A percentile compares a stretch with the other conserved stretches of the same genome.
Evolutionary conservation across 306 rosid species (phyloP).

Genomic region (Astragalus membranaceus): DNA sequence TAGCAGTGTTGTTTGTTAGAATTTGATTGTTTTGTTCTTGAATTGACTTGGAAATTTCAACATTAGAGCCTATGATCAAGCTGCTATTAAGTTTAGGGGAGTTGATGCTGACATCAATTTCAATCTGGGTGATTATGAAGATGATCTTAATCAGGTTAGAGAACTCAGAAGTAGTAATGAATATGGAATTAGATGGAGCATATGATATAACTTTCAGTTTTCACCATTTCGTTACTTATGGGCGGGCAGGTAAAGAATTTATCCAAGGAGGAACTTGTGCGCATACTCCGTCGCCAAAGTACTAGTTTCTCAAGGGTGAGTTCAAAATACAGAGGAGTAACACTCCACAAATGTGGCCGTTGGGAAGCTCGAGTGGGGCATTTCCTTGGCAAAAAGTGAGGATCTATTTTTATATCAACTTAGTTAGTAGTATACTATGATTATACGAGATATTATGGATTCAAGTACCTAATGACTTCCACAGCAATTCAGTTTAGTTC

Average conservation of each 20-base stretch:
- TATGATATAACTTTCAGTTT: neutral
- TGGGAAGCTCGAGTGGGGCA: conserved; percentile 99
- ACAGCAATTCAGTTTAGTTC: conserved; percentile 33
- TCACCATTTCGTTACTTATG: conserved; percentile 2
- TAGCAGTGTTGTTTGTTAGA: too few species aligned
- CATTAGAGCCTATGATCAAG: conserved; percentile 91
- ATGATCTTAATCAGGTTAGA: conserved; percentile 82
- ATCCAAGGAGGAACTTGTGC: conserved; percentile 87
- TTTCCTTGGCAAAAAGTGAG: conserved; percentile 99
- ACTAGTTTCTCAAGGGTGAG: conserved; percentile 95
- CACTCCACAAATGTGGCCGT: conserved; percentile 95
- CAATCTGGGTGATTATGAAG: conserved; percentile 77
- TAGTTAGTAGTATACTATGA: neutral
- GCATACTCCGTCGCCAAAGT: conserved; percentile 93
- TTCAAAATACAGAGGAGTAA: conserved; percentile 87
- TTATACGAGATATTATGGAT: conserved; percentile 9
- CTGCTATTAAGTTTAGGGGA: conserved; percentile 96
- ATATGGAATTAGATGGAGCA: neutral
- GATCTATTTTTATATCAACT: conserved; percentile 27
- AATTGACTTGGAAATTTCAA: conserved; percentile 14
- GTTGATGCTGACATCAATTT: conserved; percentile 96
- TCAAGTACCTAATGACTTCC: conserved; percentile 18
- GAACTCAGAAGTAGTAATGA: neutral
- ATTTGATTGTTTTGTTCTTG: neutral
- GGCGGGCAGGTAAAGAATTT: conserved; percentile 63